Evolutionary conservation across 2,329 filamentous ascomycete species (phyloP).

Genomic region (Sphaerostilbella broomeana): DNA sequence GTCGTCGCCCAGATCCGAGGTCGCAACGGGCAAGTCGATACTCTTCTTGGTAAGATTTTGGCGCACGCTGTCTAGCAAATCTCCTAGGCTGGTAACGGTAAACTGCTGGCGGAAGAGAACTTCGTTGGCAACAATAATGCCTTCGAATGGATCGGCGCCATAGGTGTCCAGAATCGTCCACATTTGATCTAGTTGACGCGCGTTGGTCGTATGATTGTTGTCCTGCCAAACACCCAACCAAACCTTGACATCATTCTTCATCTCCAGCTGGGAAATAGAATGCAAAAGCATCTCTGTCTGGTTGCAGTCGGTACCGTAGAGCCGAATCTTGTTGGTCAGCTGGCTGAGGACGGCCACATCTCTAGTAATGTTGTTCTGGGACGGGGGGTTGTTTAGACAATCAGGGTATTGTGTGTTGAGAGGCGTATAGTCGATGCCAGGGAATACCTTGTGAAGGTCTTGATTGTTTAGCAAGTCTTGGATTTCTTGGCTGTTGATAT

Average conservation of each 20-base stretch:
- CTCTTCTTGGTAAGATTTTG: constrained; percentile 62
- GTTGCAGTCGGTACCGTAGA: constrained; percentile 96
- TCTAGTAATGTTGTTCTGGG: constrained; percentile 89
- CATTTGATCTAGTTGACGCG: constrained; percentile 75
- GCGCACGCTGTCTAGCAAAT: constrained; percentile 61
- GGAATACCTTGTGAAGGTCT: constrained; percentile 85
- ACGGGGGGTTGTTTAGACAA: constrained; percentile 69
- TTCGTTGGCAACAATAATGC: constrained; percentile 77
- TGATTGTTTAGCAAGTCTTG: constrained; percentile 72
- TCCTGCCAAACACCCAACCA: constrained; percentile 96
- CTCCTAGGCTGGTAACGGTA: constrained; percentile 55
- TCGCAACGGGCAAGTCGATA: constrained; percentile 71
- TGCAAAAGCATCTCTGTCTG: constrained; percentile 91
- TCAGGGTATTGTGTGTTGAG: constrained; percentile 85
- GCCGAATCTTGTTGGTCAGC: constrained; percentile 76
- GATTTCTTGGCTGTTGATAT: constrained; percentile 71
- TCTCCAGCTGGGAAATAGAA: constrained; percentile 65
- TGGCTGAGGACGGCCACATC: constrained; percentile 87
- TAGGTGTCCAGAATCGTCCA: constrained; percentile 73
- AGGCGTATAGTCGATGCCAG: constrained; percentile 91
- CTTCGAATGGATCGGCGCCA: constrained; percentile 63
- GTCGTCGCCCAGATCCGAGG: constrained; percentile 81
- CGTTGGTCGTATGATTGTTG: constrained; percentile 73
- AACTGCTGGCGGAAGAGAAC: constrained; percentile 72
- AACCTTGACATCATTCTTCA: constrained; percentile 70